Evolutionary conservation across 108 stramenopile species (phyloP), one percentile per base, ranked within the genome.

Genomic region (Craspedostauros australis): DNA sequence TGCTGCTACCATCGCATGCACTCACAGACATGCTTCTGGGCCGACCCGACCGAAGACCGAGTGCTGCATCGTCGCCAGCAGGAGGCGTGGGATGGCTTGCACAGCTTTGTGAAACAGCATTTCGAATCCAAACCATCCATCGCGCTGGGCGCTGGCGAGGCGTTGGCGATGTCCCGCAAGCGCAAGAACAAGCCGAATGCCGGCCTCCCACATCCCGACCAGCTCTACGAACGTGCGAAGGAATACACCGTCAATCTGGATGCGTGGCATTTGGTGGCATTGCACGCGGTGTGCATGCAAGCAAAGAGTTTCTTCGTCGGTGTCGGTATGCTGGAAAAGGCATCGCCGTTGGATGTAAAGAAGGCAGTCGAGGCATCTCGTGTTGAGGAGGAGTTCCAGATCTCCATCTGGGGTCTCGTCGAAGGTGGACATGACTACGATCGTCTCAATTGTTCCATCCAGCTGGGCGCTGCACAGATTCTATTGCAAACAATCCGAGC

Each of bases 371-470:
- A 68, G 20, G 96, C 96, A 7, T 68, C 84, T 12, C 74, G 98
- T 12, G 80, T 99, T 2, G 98, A 99, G 66, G 98, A 99, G 64
- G 97, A 97, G 59, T 97, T 95, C 59, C 91, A 99, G 58, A 93
- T 98, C 54, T 77, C 84, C 28, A 64, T 60, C 34, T 97, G 97
- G 96, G 99, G 99, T 8, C 62, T 99, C 40, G 97, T 99, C 23
- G 99, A 99, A 58, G 99, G 97, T 4, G 92, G 88, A 16, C 99
- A 99, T 71, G 99, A 94, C 66, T 89, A 91, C 54, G 93, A 94
- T 81, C 50, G 84, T 29, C 59, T 94, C 47, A 94, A 94, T 60
- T 71, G 70, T 39, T 77, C 84, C 19, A 80, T 94, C 22, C 83
- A 91, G 33, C 62, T 94, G 43, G 66, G 76, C 46, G 71, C 93